Percentiles rank a stretch among this genome's conserved stretches.
Conservation (phyloP, 2,329 filamentous ascomycete species). For the Arthrobotrys entomopaga region DNA sequence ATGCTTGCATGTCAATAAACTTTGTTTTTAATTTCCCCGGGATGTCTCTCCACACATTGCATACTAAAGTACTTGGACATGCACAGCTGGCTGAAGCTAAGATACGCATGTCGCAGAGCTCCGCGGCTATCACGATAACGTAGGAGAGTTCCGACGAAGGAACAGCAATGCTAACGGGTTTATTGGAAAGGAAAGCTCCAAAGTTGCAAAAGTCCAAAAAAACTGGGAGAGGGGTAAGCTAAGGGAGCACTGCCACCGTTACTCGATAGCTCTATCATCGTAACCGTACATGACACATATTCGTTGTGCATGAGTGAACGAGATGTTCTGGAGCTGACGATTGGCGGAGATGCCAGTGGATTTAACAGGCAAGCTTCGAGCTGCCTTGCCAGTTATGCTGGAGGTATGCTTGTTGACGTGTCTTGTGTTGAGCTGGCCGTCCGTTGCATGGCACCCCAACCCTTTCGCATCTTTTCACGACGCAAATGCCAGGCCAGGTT, state of each 20-base stretch:
- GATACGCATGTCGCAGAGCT: conserved; percentile 44
- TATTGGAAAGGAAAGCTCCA: conserved; percentile 1
- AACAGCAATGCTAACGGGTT: conserved; percentile 4
- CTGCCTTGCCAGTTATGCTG: not conserved
- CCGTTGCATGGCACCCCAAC: conserved; percentile 37
- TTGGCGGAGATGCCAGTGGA: conserved; percentile 17
- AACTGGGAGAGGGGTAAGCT: not conserved
- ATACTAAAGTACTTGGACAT: no score
- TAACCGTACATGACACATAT: conserved; percentile 36
- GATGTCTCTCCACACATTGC: conserved; percentile 19
- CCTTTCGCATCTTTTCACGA: conserved; percentile 11
- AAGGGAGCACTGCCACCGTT: not conserved
- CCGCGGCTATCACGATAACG: conserved; percentile 27
- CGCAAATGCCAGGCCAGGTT: conserved; percentile 39
- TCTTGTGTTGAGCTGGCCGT: conserved; percentile 41
- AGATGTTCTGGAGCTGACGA: conserved; percentile 3
- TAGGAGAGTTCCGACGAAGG: conserved; percentile 51
- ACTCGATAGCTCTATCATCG: no score
- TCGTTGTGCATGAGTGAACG: conserved; percentile 27
- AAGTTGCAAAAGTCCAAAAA: not conserved
- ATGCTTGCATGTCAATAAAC: conserved; percentile 2
- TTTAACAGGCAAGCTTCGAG: not conserved
- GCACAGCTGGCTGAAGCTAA: conserved; percentile 18
- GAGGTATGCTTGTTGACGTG: conserved; percentile 26
- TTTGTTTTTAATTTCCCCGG: conserved; percentile 19